Evolutionary conservation across 768 basidiomycete species (phyloP).

Genomic region (Phanerochaete carnosa): DNA sequence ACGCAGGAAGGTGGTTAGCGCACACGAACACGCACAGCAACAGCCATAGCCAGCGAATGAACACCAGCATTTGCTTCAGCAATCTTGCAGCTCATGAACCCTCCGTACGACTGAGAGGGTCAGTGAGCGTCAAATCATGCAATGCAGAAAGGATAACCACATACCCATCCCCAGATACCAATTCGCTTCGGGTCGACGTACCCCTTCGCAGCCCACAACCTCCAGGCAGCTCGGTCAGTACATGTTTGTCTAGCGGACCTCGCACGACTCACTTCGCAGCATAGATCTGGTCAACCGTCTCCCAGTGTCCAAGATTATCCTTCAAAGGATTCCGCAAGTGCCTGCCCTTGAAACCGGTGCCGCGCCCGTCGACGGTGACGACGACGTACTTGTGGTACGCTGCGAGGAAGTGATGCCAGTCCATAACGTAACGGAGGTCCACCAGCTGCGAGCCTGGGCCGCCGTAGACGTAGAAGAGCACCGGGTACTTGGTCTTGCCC

Average conservation of each 20-base stretch:
- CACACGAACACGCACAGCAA: slow-evolving; percentile 61
- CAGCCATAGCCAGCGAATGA: slow-evolving; percentile 87
- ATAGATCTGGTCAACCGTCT: slow-evolving; percentile 86
- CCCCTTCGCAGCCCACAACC: slow-evolving; percentile 78
- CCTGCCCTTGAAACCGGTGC: slow-evolving; percentile 90
- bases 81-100: slow-evolving; percentile 93
- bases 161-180: slow-evolving; percentile 97
- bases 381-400: slow-evolving; percentile 80
- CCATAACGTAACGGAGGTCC: slow-evolving; percentile 57
- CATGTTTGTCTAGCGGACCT: not conserved
- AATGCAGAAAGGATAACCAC: slow-evolving; percentile 6
- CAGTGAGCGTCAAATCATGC: not conserved
- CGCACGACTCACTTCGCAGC: slow-evolving; percentile 68
- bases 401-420: slow-evolving; percentile 88
- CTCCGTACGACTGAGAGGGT: slow-evolving; percentile 80
- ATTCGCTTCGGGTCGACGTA: slow-evolving; percentile 89
- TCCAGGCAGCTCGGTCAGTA: slow-evolving; percentile 24
- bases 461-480: slow-evolving; percentile 92
- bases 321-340: slow-evolving; percentile 84
- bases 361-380: slow-evolving; percentile 88
- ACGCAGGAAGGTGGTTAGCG: not conserved
- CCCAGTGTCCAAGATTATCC: slow-evolving; percentile 83
- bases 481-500: slow-evolving; percentile 94
- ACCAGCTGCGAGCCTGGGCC: slow-evolving; percentile 87
- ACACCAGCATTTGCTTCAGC: slow-evolving; percentile 88